Base-by-base conservation (phyloP, 2,329 filamentous ascomycete genomes). In the Pyrenophora tritici-repentis region DNA sequence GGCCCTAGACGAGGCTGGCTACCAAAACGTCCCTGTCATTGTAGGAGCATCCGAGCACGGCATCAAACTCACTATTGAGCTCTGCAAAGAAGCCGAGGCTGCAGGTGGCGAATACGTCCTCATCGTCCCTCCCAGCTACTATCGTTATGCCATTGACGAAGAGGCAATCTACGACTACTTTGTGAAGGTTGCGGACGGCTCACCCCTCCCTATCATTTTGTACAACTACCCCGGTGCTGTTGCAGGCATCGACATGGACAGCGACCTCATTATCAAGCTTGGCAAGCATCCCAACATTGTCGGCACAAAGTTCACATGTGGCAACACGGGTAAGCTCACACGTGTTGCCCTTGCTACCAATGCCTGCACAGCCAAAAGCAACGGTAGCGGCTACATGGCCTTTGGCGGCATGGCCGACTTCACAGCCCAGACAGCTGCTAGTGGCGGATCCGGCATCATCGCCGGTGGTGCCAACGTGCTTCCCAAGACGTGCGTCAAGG, bases 141-240 rank as follows among this genome's bases (percentile, higher is more conserved):
- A 91, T 81, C 86, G 88, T 49, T 82, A 82, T 44, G 86, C 88
- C 62, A 86, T 90, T 73, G 87, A 89, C 70, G 88, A 92, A 63
- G 81, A 85, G 42, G 82, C 88, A 53, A 80, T 95, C 51, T 82
- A 86, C 67, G 83, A 87, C 62, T 92, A 88, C 78, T 92, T 87
- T 77, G 83, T 79, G 47, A 81, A 82, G 48, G 89, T 96, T 4
- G 91, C 91, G 40, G 88, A 93, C 72, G 80, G 74, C 33, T 89
- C 86, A 42, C 87, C 89, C 4, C 76, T 94, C 7, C 89, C 90
- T n/a, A 73, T 96, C 47, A 83, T 95, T 58, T 78, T 96, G 40
- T 96, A 96, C 83, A 96, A 95, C 79, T 96, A 94, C 78, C 91
- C 91, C 1, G 90, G 90, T 43, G 91, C 90, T 42, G 91, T 94